These are phyloP conservation scores for Pythium phragmitis DNA, from an alignment of 352 stramenopile species.

Conservation along the genomic window DNA sequence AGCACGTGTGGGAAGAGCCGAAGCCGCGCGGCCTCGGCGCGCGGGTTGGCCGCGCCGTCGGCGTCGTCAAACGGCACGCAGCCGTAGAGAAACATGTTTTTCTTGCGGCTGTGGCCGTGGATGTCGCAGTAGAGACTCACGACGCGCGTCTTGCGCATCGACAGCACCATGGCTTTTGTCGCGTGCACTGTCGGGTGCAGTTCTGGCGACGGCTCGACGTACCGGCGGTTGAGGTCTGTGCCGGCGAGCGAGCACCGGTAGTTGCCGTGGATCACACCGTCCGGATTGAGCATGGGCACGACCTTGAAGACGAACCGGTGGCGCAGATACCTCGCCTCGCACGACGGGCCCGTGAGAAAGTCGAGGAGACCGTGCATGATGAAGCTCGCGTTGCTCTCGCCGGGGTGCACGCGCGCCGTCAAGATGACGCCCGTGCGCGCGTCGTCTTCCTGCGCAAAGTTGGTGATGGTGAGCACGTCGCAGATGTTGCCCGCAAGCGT, in stretches of 20 bases:
- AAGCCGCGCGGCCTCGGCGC: conserved; percentile 48
- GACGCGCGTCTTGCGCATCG: conserved; percentile 38
- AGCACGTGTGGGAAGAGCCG: conserved; percentile 76
- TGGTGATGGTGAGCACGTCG: conserved; percentile 89
- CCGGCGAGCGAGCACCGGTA: conserved; percentile 86
- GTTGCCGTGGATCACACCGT: conserved; percentile 92
- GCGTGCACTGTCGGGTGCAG: conserved; percentile 77
- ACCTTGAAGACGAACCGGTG: conserved; percentile 89
- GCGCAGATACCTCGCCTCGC: conserved; percentile 73
- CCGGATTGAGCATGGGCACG: conserved; percentile 93
- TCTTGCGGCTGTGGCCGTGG: conserved; percentile 87
- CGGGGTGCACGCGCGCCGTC: conserved; percentile 84
- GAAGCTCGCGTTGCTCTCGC: conserved; percentile 88
- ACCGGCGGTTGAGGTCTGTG: conserved; percentile 87
- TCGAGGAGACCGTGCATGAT: conserved; percentile 89
- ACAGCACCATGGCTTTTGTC: conserved; percentile 73
- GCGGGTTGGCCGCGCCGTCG: conserved; percentile 15
- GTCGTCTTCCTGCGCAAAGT: conserved; percentile 64
- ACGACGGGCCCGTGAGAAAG: conserved; percentile 73
- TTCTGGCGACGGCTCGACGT: conserved; percentile 44
- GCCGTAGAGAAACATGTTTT: conserved; percentile 90
- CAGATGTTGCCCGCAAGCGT: conserved; percentile 85
- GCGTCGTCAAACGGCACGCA: conserved; percentile 48
- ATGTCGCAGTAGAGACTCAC: conserved; percentile 87
- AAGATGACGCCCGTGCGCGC: conserved; percentile 69